These are phyloP conservation scores for Fusarium multiceps DNA, from an alignment of 2,329 filamentous ascomycete species.

Conservation along the genomic window DNA sequence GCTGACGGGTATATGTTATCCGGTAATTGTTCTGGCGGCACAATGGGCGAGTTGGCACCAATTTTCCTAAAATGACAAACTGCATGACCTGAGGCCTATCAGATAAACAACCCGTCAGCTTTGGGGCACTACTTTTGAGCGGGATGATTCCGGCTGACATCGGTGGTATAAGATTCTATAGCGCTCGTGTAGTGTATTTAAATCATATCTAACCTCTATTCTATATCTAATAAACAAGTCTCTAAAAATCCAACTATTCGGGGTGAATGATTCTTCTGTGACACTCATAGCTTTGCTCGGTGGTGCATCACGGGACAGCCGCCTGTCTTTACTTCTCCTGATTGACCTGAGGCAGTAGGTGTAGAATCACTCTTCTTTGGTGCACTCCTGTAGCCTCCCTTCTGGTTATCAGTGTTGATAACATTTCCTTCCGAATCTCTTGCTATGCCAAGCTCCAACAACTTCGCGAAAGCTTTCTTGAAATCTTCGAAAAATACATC, in stretches of 20 bases:
- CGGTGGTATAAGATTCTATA: too few species aligned
- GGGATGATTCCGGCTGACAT: too few species aligned
- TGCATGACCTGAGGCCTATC: background rate
- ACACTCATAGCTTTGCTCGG: background rate
- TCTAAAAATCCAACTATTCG: background rate
- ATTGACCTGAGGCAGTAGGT: background rate
- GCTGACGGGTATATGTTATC: background rate
- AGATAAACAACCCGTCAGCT: too few species aligned
- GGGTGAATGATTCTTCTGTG: background rate
- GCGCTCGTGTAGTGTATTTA: too few species aligned
- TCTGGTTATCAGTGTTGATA: background rate
- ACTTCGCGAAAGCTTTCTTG: background rate
- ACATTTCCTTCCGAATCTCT: background rate
- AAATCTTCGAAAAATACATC: conserved; percentile 7
- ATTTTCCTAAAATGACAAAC: background rate
- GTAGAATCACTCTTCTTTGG: conserved; percentile 6
- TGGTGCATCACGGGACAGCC: conserved; percentile 7
- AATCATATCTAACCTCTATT: too few species aligned
- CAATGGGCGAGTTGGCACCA: background rate
- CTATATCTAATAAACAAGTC: background rate
- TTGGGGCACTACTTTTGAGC: too few species aligned
- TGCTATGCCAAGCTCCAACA: conserved; percentile 5
- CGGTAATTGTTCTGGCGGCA: background rate
- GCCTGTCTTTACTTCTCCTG: background rate
- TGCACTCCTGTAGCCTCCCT: conserved; percentile 2